Evolutionary conservation across 306 rosid species (phyloP).

Genomic region (Crataegus laevigata): DNA sequence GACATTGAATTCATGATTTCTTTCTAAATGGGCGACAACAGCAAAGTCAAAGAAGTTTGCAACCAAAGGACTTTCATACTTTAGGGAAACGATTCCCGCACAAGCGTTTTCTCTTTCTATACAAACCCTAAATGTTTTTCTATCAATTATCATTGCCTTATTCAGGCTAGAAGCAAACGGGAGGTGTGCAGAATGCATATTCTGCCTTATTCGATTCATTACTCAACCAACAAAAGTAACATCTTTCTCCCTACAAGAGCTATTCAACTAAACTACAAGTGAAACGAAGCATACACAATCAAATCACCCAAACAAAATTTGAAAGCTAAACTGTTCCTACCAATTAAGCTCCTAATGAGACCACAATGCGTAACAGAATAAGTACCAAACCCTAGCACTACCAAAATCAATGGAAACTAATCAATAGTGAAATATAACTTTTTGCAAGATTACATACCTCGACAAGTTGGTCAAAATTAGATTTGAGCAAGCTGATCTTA

Average conservation of each 20-base stretch:
- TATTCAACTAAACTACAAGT: not conserved
- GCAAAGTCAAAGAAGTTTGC: not conserved
- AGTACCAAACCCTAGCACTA: not conserved
- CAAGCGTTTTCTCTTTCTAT: not conserved
- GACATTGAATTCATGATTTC: conserved; percentile 6
- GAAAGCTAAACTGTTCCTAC: not conserved
- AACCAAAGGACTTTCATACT: not conserved
- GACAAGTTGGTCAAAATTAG: conserved; percentile 89
- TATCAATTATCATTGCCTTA: no score
- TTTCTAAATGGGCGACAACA: not conserved
- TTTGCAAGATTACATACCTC: conserved; percentile 35
- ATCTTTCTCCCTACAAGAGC: not conserved
- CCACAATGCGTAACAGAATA: not conserved
- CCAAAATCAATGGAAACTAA: not conserved
- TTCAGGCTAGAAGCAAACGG: not conserved
- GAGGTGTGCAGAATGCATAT: not conserved
- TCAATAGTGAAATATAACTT: not conserved
- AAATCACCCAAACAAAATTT: not conserved
- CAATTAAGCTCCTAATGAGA: not conserved
- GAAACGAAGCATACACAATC: not conserved
- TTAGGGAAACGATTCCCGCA: not conserved
- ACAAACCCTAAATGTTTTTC: no score
- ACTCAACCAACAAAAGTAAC: not conserved
- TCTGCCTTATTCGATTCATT: not conserved
- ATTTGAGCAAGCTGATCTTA: conserved; percentile 75